Conservation (phyloP, 2,329 filamentous ascomycete species). For the Endocalyx cinctus region DNA sequence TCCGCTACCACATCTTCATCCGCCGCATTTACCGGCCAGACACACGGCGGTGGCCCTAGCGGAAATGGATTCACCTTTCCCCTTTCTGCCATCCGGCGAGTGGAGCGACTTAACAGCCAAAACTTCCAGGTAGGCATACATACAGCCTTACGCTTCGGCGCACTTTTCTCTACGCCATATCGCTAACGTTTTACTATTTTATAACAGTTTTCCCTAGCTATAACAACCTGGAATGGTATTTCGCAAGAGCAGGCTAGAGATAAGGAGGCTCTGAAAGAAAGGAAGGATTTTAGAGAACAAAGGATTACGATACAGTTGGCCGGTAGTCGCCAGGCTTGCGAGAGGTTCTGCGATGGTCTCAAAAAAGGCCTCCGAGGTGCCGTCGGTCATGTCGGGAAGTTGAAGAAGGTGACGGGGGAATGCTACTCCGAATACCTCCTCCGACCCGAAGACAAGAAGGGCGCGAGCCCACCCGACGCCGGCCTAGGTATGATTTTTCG, state of each 20-base stretch:
- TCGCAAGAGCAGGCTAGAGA: slow-evolving; percentile 44
- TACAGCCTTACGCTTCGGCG: not conserved
- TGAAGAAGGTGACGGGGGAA: slow-evolving; percentile 73
- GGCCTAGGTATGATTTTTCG: slow-evolving; percentile 88
- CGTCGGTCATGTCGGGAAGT: slow-evolving; percentile 80
- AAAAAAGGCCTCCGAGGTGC: slow-evolving; percentile 85
- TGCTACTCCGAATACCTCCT: slow-evolving; percentile 89
- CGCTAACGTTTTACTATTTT: too few relatives aligned
- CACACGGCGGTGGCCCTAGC: slow-evolving; percentile 84
- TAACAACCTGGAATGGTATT: slow-evolving; percentile 90
- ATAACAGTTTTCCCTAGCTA: slow-evolving; percentile 74
- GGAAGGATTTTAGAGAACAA: slow-evolving; percentile 57
- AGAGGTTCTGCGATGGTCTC: slow-evolving; percentile 91
- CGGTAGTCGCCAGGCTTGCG: slow-evolving; percentile 82
- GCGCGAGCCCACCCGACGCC: slow-evolving; percentile 73
- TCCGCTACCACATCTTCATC: slow-evolving; percentile 76
- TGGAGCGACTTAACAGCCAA: slow-evolving; percentile 89
- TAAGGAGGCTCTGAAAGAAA: slow-evolving; percentile 36
- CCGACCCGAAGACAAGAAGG: slow-evolving; percentile 58
- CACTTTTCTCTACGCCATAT: slow-evolving; percentile 14
- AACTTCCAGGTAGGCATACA: slow-evolving; percentile 61
- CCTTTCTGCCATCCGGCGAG: slow-evolving; percentile 82
- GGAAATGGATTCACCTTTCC: slow-evolving; percentile 96
- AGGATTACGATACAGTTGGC: slow-evolving; percentile 89
- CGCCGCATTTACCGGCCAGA: slow-evolving; percentile 84